These are phyloP conservation scores for Picea sitchensis DNA, from an alignment of 75 land plant genomes.

Conservation along the genomic window DNA sequence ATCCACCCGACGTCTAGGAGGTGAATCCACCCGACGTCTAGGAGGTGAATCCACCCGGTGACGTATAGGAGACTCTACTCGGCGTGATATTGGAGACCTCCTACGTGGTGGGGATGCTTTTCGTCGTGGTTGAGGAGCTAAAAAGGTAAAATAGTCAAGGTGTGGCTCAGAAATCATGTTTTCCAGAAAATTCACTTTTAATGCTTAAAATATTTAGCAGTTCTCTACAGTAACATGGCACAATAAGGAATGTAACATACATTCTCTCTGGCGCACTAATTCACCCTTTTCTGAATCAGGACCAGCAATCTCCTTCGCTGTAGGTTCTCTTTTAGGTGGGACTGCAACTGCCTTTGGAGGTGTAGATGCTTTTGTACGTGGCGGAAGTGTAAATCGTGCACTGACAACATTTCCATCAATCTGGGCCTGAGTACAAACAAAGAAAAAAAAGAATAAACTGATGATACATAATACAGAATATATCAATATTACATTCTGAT, in stretches of 20 bases:
- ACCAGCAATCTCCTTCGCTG: constrained; percentile 40
- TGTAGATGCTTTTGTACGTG: constrained; percentile 43
- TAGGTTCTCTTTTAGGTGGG: constrained; percentile 55
- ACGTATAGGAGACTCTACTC: constrained; percentile 4
- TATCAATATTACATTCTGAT: neutral
- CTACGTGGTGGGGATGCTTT: constrained; percentile 58
- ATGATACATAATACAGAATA: neutral
- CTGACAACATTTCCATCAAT: constrained; percentile 85
- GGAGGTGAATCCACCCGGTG: constrained; percentile 56
- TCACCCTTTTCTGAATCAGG: constrained; percentile 61
- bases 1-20: constrained; percentile 67
- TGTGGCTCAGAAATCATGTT: neutral
- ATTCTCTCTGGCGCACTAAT: constrained; percentile 54
- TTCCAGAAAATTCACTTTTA: neutral
- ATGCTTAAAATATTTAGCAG: neutral
- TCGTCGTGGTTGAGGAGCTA: constrained; percentile 71
- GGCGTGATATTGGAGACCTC: constrained; percentile 46
- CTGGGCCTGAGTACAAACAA: constrained; percentile 64
- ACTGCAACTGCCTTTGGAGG: constrained; percentile 48
- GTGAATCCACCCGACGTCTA: constrained; percentile 48
- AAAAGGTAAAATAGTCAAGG: neutral
- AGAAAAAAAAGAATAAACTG: neutral
- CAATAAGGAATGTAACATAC: constrained; percentile 32
- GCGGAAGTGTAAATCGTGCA: constrained; percentile 72
- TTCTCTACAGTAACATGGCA: neutral